Evolutionary conservation across 345 rosid genomes (phyloP).

Genomic region (Gossypium rotundifolium): DNA sequence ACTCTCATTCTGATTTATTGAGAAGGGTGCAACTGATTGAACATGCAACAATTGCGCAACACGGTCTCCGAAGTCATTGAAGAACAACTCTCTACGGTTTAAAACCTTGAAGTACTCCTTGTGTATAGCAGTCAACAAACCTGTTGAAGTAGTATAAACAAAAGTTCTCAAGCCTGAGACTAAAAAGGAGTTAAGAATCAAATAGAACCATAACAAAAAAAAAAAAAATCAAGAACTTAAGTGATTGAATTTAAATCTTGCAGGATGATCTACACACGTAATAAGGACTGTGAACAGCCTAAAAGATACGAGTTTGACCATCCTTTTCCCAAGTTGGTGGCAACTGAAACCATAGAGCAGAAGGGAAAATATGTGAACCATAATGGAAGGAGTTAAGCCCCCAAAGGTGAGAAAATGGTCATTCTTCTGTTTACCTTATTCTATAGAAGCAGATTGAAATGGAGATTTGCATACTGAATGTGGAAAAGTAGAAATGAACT

Average conservation of each 20-base stretch:
- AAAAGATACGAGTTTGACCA: constrained; percentile 4
- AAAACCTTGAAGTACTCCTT: constrained; percentile 57
- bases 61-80: constrained; percentile 83
- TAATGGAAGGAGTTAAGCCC: constrained; percentile 5
- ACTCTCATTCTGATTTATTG: constrained; percentile 28
- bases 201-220: neutral
- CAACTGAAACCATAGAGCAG: constrained; percentile 11
- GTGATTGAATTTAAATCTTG: neutral
- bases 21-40: constrained; percentile 47
- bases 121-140: constrained; percentile 73
- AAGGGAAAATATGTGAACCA: constrained; percentile 2
- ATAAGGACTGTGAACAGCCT: neutral
- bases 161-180: constrained; percentile 6
- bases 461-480: neutral
- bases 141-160: constrained; percentile 27
- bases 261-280: neutral
- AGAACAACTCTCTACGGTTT: constrained; percentile 61
- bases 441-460: neutral
- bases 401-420: constrained; percentile 1
- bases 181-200: neutral
- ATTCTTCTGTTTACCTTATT: neutral
- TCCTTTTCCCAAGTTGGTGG: neutral
- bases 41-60: constrained; percentile 92
- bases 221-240: neutral
- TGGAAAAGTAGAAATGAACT: neutral